phyloP scores from a whole-genome alignment of 1,284 basidiomycete species.

The Chalciporus sp. region DNA sequence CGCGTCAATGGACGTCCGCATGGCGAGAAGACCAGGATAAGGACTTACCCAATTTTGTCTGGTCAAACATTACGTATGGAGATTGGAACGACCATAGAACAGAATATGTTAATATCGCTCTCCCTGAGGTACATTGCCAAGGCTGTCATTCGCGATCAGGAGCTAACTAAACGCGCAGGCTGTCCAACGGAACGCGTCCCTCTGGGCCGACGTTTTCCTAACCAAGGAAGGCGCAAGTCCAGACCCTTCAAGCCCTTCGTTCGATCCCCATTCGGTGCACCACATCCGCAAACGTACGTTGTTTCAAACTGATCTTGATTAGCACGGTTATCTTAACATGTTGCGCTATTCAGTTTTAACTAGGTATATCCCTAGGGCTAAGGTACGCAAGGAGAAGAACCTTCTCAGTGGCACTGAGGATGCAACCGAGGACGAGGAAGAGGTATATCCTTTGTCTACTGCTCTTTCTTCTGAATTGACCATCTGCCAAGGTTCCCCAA shows the following conservation, averaged over 20 bases:
- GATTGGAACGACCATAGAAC: slow-evolving; percentile 74
- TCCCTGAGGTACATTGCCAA: slow-evolving; percentile 64
- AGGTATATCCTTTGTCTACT: slow-evolving; percentile 34
- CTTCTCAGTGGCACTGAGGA: slow-evolving; percentile 56
- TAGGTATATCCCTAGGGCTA: slow-evolving; percentile 74
- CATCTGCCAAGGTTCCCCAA: slow-evolving; percentile 30
- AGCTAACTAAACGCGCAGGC: slow-evolving; percentile 42
- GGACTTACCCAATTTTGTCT: slow-evolving; percentile 67
- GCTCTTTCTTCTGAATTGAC: slow-evolving; percentile 13
- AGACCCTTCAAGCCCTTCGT: slow-evolving; percentile 58
- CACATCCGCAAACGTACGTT: slow-evolving; percentile 78
- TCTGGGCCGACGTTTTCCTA: slow-evolving; percentile 88
- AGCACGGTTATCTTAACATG: slow-evolving; percentile 9
- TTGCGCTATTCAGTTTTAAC: slow-evolving; percentile 66
- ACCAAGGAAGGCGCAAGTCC: slow-evolving; percentile 66
- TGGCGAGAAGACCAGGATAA: slow-evolving; percentile 51
- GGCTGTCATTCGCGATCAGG: slow-evolving; percentile 1
- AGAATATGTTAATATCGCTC: slow-evolving; percentile 65
- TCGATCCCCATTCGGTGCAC: slow-evolving; percentile 62
- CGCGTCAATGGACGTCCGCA: slow-evolving; percentile 48
- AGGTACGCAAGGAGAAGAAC: slow-evolving; percentile 82
- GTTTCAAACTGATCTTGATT: not conserved
- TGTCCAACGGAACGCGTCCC: slow-evolving; percentile 78
- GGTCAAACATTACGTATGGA: slow-evolving; percentile 84
- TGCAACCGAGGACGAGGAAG: slow-evolving; percentile 46